phyloP scores from a whole-genome alignment of 768 basidiomycete genomes.

The Pleurotus cornucopiae region DNA sequence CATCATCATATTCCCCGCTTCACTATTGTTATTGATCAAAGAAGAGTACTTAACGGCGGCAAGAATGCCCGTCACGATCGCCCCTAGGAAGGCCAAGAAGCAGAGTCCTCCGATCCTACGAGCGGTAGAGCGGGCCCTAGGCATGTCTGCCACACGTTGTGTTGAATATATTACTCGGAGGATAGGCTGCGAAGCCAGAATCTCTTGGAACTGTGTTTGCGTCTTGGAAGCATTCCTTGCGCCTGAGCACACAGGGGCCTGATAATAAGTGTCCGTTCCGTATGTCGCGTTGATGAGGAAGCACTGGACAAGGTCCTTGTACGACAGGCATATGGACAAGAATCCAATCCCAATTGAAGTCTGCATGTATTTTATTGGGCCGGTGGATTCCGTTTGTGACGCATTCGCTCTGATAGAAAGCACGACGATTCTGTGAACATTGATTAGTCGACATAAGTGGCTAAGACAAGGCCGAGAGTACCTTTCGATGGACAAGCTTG shows the following conservation, averaged over 20 bases:
- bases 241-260: slow-evolving; percentile 20
- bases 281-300: slow-evolving; percentile 36
- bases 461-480: slow-evolving; percentile 10
- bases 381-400: slow-evolving; percentile 11
- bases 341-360: slow-evolving; percentile 27
- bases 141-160: slow-evolving; percentile 18
- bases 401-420: slow-evolving; percentile 25
- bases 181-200: slow-evolving; percentile 16
- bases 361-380: slow-evolving; percentile 18
- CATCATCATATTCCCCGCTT: slow-evolving; percentile 14
- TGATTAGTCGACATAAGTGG: neutral
- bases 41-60: slow-evolving; percentile 20
- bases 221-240: slow-evolving; percentile 13
- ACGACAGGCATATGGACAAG: slow-evolving; percentile 29
- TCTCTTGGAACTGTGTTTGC: slow-evolving; percentile 4
- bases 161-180: slow-evolving; percentile 14
- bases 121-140: slow-evolving; percentile 20
- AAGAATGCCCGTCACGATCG: slow-evolving; percentile 26
- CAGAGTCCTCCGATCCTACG: slow-evolving; percentile 23
- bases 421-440: slow-evolving; percentile 23
- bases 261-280: slow-evolving; percentile 23
- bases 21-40: slow-evolving; percentile 13
- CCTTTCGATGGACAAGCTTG: slow-evolving; percentile 33
- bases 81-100: slow-evolving; percentile 24
- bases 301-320: slow-evolving; percentile 31